phyloP scores from a whole-genome alignment of 1,284 basidiomycete species.

The Ganoderma boninense region DNA sequence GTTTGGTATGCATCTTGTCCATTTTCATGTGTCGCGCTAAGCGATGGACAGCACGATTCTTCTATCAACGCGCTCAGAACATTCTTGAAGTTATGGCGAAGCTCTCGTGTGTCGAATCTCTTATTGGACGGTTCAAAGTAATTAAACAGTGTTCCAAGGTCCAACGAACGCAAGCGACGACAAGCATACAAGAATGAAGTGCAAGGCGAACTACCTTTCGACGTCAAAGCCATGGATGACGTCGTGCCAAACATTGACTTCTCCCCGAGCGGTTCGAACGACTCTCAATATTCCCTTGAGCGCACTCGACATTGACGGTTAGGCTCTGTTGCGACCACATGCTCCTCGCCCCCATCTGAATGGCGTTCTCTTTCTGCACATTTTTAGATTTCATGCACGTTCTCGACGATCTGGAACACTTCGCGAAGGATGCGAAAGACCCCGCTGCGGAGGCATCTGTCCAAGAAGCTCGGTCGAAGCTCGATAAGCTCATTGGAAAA shows the following conservation, averaged over 20 bases:
- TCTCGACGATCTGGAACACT: conserved; percentile 71
- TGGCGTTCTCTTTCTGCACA: neutral
- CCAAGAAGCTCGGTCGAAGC: conserved; percentile 61
- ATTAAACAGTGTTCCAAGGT: conserved; percentile 45
- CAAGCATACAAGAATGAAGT: conserved; percentile 83
- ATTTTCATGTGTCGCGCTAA: conserved; percentile 10
- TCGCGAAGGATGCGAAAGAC: conserved; percentile 55
- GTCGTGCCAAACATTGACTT: conserved; percentile 82
- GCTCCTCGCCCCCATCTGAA: neutral
- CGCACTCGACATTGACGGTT: conserved; percentile 79
- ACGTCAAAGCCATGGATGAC: conserved; percentile 78
- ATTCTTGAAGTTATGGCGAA: conserved; percentile 87
- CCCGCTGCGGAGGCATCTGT: conserved; percentile 61
- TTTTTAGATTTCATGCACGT: conserved; percentile 65
- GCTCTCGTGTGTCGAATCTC: conserved; percentile 65
- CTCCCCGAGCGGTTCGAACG: conserved; percentile 60
- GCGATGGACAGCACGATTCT: conserved; percentile 65
- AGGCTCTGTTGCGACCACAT: conserved; percentile 33
- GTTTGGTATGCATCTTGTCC: conserved; percentile 64
- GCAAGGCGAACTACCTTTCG: conserved; percentile 83
- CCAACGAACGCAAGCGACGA: conserved; percentile 78
- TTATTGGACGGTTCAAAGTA: no score
- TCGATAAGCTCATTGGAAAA: conserved; percentile 74
- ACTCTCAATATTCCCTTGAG: conserved; percentile 68
- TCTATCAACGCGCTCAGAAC: conserved; percentile 79